Evolutionary conservation across 1,284 basidiomycete genomes (phyloP).

Genomic region (Volvariella surrecta): DNA sequence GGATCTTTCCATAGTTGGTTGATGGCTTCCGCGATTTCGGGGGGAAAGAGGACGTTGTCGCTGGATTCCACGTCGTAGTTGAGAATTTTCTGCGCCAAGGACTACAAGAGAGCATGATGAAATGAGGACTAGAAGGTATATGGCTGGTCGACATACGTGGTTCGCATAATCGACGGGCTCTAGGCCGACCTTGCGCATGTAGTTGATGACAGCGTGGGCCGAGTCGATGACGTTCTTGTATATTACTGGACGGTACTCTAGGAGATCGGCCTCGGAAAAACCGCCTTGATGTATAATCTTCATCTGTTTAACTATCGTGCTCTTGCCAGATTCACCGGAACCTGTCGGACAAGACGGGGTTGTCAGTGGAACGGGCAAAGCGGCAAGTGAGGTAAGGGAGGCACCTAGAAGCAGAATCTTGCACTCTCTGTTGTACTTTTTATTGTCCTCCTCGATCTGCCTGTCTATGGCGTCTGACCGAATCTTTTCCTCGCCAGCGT

Average conservation of each 20-base stretch:
- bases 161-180: constrained; percentile 78
- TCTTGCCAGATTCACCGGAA: constrained; percentile 82
- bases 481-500: constrained; percentile 53
- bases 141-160: constrained; percentile 35
- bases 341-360: constrained; percentile 21
- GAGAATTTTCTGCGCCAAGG: constrained; percentile 53
- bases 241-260: constrained; percentile 74
- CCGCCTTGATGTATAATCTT: constrained; percentile 98
- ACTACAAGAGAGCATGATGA: constrained; percentile 18
- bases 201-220: constrained; percentile 82
- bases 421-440: constrained; percentile 82
- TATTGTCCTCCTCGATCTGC: constrained; percentile 64
- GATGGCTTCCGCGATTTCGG: constrained; percentile 72
- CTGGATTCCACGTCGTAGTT: constrained; percentile 41
- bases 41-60: constrained; percentile 32
- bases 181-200: constrained; percentile 85
- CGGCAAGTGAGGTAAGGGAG: constrained; percentile 20
- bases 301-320: constrained; percentile 98
- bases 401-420: constrained; percentile 88
- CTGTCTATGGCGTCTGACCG: constrained; percentile 68
- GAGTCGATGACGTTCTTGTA: constrained; percentile 86
- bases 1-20: constrained; percentile 88
- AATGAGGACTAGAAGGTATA: background rate
- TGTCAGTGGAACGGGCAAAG: background rate
- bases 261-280: constrained; percentile 76